These are phyloP conservation scores for Fusarium sp. DNA, from an alignment of 2,329 filamentous ascomycete genomes.

Conservation along the genomic window DNA sequence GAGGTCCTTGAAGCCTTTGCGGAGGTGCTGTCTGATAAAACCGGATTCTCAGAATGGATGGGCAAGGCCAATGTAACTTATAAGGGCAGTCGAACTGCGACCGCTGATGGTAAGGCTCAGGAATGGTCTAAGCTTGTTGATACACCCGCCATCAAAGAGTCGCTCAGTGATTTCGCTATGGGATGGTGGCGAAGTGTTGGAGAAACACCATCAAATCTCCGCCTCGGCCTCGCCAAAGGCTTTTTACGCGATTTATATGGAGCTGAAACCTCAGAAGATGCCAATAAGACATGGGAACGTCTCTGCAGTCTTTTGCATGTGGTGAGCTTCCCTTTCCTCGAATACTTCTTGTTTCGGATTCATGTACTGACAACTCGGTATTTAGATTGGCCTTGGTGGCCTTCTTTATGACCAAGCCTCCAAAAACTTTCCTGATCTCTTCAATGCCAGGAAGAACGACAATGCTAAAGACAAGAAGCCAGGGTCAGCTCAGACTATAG, in stretches of 20 bases:
- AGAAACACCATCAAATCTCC: not conserved
- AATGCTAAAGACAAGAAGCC: accelerated
- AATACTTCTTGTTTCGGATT: not conserved
- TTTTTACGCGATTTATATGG: not conserved
- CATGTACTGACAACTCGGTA: not conserved
- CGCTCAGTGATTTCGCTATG: not conserved
- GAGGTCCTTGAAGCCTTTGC: conserved; percentile 47
- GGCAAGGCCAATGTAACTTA: conserved; percentile 12
- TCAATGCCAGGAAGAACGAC: not conserved
- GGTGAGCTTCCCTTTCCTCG: not conserved
- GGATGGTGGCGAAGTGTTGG: conserved; percentile 16
- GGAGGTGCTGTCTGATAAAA: conserved; percentile 34
- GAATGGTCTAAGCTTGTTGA: not conserved
- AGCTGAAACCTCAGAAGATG: not conserved
- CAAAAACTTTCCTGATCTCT: conserved; percentile 10
- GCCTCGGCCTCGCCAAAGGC: conserved; percentile 4
- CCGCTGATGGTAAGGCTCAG: not conserved
- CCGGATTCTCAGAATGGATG: conserved; percentile 29
- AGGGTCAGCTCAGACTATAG: not conserved
- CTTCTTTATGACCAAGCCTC: not conserved
- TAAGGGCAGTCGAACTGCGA: not conserved
- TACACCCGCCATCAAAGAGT: accelerated
- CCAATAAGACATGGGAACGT: not conserved
- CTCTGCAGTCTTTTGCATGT: not conserved
- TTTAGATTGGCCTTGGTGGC: not conserved